Conservation (phyloP, 306 rosid species). For the Cicer yamashitae region DNA sequence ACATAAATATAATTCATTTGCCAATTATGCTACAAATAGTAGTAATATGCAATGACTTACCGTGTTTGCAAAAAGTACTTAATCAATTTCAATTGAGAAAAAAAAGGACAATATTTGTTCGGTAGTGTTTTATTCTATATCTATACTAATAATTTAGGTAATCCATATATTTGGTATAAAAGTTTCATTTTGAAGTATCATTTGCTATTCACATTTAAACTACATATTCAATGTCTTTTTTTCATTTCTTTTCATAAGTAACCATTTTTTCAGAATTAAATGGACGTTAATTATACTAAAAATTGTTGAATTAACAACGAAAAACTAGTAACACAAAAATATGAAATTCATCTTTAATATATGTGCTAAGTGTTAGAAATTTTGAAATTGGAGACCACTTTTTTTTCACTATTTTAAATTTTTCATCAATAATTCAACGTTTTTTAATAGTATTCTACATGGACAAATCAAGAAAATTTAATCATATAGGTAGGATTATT, state of each 20-base stretch:
- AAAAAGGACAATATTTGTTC: background rate
- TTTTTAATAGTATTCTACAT: background rate
- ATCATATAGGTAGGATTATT: constrained; percentile 13
- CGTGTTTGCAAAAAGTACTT: background rate
- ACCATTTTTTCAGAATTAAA: no score
- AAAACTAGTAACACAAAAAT: background rate
- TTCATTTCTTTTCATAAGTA: no score
- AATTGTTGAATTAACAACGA: background rate
- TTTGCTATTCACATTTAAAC: no score
- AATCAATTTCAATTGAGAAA: background rate
- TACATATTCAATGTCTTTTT: no score
- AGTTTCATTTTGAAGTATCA: no score
- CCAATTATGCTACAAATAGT: background rate
- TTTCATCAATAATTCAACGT: background rate
- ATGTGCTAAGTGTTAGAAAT: no score
- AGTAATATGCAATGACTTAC: background rate
- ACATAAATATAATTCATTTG: background rate
- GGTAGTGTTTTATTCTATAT: background rate
- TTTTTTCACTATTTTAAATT: background rate
- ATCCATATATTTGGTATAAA: no score
- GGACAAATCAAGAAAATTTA: background rate
- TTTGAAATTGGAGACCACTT: background rate
- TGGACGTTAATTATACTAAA: no score
- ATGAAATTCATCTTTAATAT: background rate
- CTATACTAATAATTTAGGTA: no score